phyloP scores from a whole-genome alignment of 257 asterid species.

The Salvia splendens region DNA sequence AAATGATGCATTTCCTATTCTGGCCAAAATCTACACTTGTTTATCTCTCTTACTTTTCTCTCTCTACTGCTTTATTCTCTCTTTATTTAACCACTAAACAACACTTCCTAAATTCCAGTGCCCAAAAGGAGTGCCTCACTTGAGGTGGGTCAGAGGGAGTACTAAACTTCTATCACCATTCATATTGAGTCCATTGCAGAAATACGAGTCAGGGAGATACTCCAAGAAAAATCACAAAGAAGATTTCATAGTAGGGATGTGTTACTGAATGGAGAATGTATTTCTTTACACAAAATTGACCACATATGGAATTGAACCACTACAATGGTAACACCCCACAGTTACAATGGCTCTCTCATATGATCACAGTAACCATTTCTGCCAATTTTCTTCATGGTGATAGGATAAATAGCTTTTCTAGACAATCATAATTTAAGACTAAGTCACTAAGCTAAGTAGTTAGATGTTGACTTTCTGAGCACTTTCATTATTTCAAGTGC shows the following conservation, averaged over 20 bases:
- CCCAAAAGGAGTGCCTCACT: too few relatives aligned
- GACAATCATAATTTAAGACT: neutral
- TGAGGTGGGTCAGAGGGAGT: too few relatives aligned
- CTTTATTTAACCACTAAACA: too few relatives aligned
- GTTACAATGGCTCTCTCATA: slow-evolving; percentile 4
- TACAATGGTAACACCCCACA: slow-evolving; percentile 10
- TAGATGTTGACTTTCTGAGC: neutral
- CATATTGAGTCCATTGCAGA: slow-evolving; percentile 3
- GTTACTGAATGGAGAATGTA: neutral
- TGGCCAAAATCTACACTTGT: too few relatives aligned
- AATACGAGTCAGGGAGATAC: neutral
- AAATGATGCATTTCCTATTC: too few relatives aligned
- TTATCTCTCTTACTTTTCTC: too few relatives aligned
- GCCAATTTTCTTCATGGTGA: neutral
- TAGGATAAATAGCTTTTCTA: neutral
- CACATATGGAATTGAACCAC: neutral
- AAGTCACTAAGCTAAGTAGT: neutral
- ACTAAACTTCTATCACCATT: neutral
- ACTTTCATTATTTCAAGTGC: slow-evolving; percentile 9
- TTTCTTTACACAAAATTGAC: neutral
- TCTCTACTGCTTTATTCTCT: too few relatives aligned
- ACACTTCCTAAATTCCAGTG: too few relatives aligned
- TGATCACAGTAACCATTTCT: neutral
- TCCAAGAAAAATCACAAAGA: neutral
- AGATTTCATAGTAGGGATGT: neutral